phyloP scores from a whole-genome alignment of 305 asterid genomes.

The Stenogyne calaminthoides region DNA sequence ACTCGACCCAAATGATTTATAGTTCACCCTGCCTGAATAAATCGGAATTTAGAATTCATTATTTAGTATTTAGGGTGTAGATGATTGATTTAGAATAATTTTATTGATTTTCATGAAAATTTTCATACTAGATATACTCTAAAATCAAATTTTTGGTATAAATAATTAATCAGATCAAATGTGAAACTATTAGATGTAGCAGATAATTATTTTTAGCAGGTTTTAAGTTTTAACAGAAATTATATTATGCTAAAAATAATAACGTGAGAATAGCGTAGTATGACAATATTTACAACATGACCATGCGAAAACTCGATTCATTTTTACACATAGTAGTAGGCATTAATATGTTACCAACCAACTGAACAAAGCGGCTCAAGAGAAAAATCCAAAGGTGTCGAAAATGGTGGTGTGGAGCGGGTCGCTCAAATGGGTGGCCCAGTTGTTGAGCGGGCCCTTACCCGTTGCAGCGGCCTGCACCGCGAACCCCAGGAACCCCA shows the following conservation, averaged over 20 bases:
- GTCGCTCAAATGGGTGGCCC: conserved; percentile 99
- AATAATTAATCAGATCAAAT: no score
- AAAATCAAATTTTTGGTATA: no score
- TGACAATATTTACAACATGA: conserved; percentile 34
- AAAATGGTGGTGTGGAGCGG: conserved; percentile 98
- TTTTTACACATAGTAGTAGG: conserved; percentile 24
- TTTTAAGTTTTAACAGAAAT: not conserved
- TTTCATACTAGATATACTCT: no score
- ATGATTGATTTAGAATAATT: no score
- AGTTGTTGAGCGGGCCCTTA: conserved; percentile 97
- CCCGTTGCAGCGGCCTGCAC: conserved; percentile 98
- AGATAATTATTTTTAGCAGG: not conserved
- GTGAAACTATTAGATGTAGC: no score
- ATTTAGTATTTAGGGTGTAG: no score
- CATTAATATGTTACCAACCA: conserved; percentile 12
- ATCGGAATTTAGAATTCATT: no score
- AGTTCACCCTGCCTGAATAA: no score
- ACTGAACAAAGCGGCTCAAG: not conserved
- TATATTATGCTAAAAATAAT: not conserved
- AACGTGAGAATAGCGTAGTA: not conserved
- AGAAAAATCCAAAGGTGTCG: conserved; percentile 65
- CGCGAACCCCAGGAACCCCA: conserved; percentile 86
- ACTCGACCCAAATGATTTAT: no score
- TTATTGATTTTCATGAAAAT: no score
- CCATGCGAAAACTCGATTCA: conserved; percentile 5